Conservation (phyloP, 2,329 filamentous ascomycete species). For the Trichocomaceae sp. region DNA sequence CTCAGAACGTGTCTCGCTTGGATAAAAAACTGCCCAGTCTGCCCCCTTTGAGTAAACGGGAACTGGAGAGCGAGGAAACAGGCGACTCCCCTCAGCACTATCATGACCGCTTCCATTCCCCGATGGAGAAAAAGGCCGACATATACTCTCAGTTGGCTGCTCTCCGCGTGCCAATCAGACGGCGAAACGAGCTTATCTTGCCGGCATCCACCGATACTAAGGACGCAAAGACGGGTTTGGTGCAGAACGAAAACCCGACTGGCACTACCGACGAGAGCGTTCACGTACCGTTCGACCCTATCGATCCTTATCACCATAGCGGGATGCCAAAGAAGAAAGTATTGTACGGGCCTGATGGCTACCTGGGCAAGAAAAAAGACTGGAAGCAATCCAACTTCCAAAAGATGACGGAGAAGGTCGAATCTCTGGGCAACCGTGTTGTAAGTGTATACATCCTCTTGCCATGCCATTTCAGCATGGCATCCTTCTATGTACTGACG, state of each 20-base stretch:
- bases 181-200: background rate
- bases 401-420: conserved; percentile 6
- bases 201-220: background rate
- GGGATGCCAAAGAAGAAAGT: conserved; percentile 12
- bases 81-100: background rate
- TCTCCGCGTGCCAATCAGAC: conserved; percentile 2
- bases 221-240: background rate
- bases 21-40: background rate
- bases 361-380: conserved; percentile 9
- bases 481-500: background rate
- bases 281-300: conserved; percentile 10
- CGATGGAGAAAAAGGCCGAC: background rate
- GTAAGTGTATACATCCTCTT: background rate
- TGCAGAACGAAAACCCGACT: background rate
- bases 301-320: conserved; percentile 12
- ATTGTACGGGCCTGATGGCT: conserved; percentile 10
- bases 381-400: conserved; percentile 11
- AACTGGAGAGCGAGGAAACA: background rate
- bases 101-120: background rate
- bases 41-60: background rate
- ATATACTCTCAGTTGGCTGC: conserved; percentile 9
- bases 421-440: conserved; percentile 7
- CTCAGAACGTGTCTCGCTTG: background rate
- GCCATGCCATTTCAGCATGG: background rate
- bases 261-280: background rate